A percentile compares a stretch with the other conserved stretches of the same genome.
phyloP scores from a whole-genome alignment of 2,329 filamentous ascomycete genomes.

The Atkinsonella hypoxylon region DNA sequence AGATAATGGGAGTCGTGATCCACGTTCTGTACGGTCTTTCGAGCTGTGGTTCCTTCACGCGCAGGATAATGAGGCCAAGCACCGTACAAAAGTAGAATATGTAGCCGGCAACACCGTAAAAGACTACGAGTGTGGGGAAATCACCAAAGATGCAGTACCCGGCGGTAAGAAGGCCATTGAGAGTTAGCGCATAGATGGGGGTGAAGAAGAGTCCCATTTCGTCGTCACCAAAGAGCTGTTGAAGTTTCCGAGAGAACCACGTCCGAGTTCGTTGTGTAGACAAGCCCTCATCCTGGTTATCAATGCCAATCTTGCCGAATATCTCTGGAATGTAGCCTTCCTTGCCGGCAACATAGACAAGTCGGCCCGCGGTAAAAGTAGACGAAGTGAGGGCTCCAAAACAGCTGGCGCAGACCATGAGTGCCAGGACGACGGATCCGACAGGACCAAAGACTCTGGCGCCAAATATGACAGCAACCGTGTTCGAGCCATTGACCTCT shows the following conservation, averaged over 20 bases:
- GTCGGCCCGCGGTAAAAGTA: constrained; percentile 81
- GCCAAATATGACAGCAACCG: constrained; percentile 91
- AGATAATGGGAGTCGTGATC: constrained; percentile 95
- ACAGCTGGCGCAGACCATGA: constrained; percentile 83
- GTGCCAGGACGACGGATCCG: constrained; percentile 72
- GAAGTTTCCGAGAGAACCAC: constrained; percentile 47
- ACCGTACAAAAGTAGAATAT: constrained; percentile 96
- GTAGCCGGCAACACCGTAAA: constrained; percentile 95
- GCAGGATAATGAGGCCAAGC: constrained; percentile 78
- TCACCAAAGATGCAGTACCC: constrained; percentile 78
- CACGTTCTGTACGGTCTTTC: constrained; percentile 90
- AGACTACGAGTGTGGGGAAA: constrained; percentile 84
- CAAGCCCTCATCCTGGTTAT: constrained; percentile 28
- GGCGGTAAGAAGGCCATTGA: constrained; percentile 65
- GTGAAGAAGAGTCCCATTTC: constrained; percentile 79
- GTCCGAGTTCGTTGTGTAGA: constrained; percentile 37
- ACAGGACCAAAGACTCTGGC: constrained; percentile 75
- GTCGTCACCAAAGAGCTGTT: constrained; percentile 59
- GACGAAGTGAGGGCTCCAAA: constrained; percentile 92
- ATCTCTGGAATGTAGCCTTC: constrained; percentile 82
- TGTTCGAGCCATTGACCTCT: constrained; percentile 78
- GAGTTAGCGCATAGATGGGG: constrained; percentile 78
- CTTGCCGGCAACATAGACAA: constrained; percentile 89
- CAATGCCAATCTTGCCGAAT: constrained; percentile 72
- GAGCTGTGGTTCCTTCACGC: constrained; percentile 75